These are phyloP conservation scores for Pisolithus tinctorius DNA, from an alignment of 768 basidiomycete species.

Conservation along the genomic window DNA sequence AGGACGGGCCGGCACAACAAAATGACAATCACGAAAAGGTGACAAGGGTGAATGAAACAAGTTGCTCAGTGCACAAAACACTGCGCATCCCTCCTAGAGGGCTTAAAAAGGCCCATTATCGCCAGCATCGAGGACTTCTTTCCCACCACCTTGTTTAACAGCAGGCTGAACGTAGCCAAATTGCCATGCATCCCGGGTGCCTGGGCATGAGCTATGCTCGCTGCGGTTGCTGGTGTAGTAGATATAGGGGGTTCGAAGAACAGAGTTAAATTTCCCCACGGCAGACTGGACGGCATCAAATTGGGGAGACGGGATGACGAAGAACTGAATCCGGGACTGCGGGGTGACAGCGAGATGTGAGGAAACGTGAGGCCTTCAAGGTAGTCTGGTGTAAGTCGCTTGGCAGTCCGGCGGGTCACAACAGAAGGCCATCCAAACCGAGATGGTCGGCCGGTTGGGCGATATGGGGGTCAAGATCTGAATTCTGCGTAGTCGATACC, in stretches of 20 bases:
- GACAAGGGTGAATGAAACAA: background rate
- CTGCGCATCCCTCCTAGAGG: conserved; percentile 12
- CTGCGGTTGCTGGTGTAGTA: conserved; percentile 2
- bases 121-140: conserved; percentile 19
- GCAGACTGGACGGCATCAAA: conserved; percentile 27
- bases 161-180: conserved; percentile 4
- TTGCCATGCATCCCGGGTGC: background rate
- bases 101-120: conserved; percentile 27
- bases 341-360: conserved; percentile 3
- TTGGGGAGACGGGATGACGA: conserved; percentile 34
- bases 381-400: conserved; percentile 32
- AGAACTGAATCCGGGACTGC: conserved; percentile 9
- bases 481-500: conserved; percentile 44
- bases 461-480: conserved; percentile 46
- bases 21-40: background rate
- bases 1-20: no score
- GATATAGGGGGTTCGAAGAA: conserved; percentile 33
- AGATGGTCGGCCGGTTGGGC: conserved; percentile 30
- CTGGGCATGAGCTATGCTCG: background rate
- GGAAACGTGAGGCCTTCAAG: conserved; percentile 26
- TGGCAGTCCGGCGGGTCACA: conserved; percentile 27
- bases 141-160: conserved; percentile 11
- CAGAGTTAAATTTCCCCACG: conserved; percentile 34
- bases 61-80: conserved; percentile 4
- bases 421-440: conserved; percentile 30